phyloP scores from a whole-genome alignment of 2,329 filamentous ascomycete species.

The Clarireedia hainanense region DNA sequence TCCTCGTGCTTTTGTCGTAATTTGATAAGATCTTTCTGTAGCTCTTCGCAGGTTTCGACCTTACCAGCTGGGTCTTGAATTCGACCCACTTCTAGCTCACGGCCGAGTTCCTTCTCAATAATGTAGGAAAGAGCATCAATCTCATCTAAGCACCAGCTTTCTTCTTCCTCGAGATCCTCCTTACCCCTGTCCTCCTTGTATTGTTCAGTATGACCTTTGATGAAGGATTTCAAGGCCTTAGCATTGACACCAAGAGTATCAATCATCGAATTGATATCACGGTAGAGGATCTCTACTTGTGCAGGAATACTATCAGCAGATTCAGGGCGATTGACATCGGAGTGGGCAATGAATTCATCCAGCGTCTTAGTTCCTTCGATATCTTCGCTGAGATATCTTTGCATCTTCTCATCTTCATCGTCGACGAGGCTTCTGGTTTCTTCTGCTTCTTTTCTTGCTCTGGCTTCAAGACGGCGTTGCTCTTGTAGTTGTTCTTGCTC shows the following conservation, averaged over 20 bases:
- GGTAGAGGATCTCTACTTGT: constrained; percentile 61
- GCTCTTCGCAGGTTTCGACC: constrained; percentile 57
- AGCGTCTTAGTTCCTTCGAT: constrained; percentile 54
- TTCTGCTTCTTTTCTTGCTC: constrained; percentile 48
- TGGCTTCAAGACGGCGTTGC: constrained; percentile 29
- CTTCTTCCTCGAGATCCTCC: constrained; percentile 59
- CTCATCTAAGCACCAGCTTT: constrained; percentile 70
- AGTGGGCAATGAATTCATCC: constrained; percentile 60
- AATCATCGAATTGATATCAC: constrained; percentile 89
- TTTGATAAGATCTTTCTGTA: constrained; percentile 62
- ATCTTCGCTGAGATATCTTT: constrained; percentile 52
- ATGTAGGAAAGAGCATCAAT: constrained; percentile 60
- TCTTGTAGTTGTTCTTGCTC: constrained; percentile 25
- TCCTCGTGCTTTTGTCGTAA: constrained; percentile 72
- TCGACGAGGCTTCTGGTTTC: constrained; percentile 52
- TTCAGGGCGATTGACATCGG: constrained; percentile 42
- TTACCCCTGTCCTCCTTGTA: constrained; percentile 48
- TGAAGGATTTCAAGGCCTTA: constrained; percentile 47
- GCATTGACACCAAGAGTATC: constrained; percentile 86
- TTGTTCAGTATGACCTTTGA: constrained; percentile 57
- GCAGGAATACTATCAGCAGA: constrained; percentile 46
- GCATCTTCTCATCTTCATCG: constrained; percentile 62
- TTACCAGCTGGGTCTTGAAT: constrained; percentile 63
- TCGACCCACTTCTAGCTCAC: constrained; percentile 57
- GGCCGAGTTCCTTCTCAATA: constrained; percentile 55